phyloP scores from a whole-genome alignment of 306 rosid species.

The Glycine latifolia region DNA sequence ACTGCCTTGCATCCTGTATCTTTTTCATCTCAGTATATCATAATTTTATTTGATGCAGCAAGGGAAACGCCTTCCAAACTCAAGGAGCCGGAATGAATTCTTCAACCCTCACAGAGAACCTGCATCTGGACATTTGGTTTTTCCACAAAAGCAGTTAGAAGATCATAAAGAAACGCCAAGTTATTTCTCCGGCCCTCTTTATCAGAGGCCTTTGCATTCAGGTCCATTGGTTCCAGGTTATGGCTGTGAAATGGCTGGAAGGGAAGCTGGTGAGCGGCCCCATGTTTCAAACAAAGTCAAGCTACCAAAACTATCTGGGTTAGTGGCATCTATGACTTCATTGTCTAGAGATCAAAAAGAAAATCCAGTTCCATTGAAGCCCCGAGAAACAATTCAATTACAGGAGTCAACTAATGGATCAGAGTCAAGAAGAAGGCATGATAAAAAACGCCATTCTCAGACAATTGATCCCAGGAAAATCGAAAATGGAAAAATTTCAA shows the following conservation, averaged over 20 bases:
- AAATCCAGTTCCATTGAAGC: conserved; percentile 54
- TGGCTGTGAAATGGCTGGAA: conserved; percentile 58
- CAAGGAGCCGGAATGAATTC: conserved; percentile 56
- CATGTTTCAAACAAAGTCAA: conserved; percentile 51
- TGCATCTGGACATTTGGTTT: conserved; percentile 64
- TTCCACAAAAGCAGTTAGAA: conserved; percentile 59
- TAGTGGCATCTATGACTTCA: conserved; percentile 52
- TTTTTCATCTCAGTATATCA: conserved; percentile 31
- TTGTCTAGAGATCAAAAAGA: conserved; percentile 55
- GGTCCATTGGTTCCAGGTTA: conserved; percentile 71
- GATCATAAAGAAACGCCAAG: conserved; percentile 48
- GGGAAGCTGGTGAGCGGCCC: conserved; percentile 53
- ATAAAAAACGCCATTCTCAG: conserved; percentile 54
- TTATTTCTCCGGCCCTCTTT: conserved; percentile 55
- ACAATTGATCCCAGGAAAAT: conserved; percentile 52
- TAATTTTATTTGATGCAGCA: conserved; percentile 53
- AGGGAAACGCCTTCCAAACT: conserved; percentile 58
- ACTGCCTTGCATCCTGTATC: conserved; percentile 1
- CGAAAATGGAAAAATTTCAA: conserved; percentile 52
- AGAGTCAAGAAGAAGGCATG: conserved; percentile 57
- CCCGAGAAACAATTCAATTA: conserved; percentile 39
- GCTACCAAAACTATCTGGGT: conserved; percentile 46
- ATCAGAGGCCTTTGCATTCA: conserved; percentile 66
- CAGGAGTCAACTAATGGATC: conserved; percentile 42
- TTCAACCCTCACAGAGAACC: conserved; percentile 62